Base-by-base conservation (phyloP, 2,329 filamentous ascomycete genomes). In the Sclerotinia spermophila region DNA sequence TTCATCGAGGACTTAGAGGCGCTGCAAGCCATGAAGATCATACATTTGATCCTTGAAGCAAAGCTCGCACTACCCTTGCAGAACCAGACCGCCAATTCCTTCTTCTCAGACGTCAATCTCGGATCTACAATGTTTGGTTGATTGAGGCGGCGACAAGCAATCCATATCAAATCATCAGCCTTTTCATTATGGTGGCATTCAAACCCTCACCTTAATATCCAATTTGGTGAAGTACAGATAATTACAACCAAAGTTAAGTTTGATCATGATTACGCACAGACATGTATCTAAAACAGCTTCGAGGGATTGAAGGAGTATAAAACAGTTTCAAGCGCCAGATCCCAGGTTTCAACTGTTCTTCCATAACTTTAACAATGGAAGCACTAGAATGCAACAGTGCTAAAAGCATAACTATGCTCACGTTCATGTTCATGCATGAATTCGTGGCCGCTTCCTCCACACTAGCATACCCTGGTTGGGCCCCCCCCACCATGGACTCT, bases 381-480 rank as follows among this genome's bases (percentile, higher is more conserved):
- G 67, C 62, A 72, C 70, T 71, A 75, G 71, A 68, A 71, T 72
- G 42, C 51, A 67, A 56, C 42, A 60, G 33, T 24, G 61, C 44
- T 42, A 70, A 68, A 75, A 76, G 74, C 72, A 77, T 75, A 68
- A 66, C 68, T 72, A 74, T 72, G 38, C 61, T 69, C 67, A 64
- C 68, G 72, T 74, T 76, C 77, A 75, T 76, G 78, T 78, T 79
- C 78, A 79, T 79, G 78, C 78, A 79, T 78, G 78, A 77, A 77
- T 77, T 78, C 77, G 78, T 79, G 77, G 78, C 77, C 70, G 40
- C 70, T 72, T 73, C 74, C 75, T 76, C 75, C 74, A 76, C 74
- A 76, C 75, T 76, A 76, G 66, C 67, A 27, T 51, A 73, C 70
- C 77, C 77, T 75, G 76, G 75, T 71, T 62, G 69, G 60, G n/a